Base-by-base conservation (phyloP, 2,329 filamentous ascomycete species). In the Neoascochyta sp. region DNA sequence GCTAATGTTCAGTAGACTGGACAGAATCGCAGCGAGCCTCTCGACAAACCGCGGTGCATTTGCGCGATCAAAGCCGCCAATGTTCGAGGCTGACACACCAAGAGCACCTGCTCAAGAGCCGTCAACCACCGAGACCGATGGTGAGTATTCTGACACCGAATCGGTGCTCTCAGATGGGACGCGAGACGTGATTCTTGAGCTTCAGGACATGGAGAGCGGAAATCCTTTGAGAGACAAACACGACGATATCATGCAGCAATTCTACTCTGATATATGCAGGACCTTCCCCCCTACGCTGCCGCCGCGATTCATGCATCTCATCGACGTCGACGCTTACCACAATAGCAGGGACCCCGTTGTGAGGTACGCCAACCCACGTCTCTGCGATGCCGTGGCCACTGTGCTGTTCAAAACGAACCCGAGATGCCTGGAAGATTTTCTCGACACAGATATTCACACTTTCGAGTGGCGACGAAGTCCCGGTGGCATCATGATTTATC, bases 351-450 rank as follows among this genome's bases (percentile, higher is more conserved):
- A 45, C n/a, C 12, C 15, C 5, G 22, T 47, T 5, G 14, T 39
- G 12, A 28, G 35, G 13, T 27, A 27, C 10, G 44, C 37, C 0
- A 22, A 27, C 0, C 41, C 44, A 9, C 41, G 46, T 0, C 30
- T 50, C 5, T 43, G 41, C 21, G 46, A 50, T 9, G 44, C 34
- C 14, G 36, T 47, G 1, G 41, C 44, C 2, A 50, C 43, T 2
- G 17, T 44, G 0, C 27, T 50, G 9, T 34, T 36, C 7, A 30
- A 36, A 8, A 39, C 43, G 4, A 30, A 17, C 11, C 40, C 36
- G 3, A 17, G 35, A 6, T 33, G 33, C n/a, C 32, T 50, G 0
- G 29, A 28, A n/a, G 41, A 36, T 6, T 50, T 47, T 7, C 30
- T 50, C 10, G 16, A 44, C 9, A 36, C 32, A 1, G n/a, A 33